Evolutionary conservation across 805 yeast genomes (phyloP).

Genomic region (Kurtzmaniella fragi): DNA sequence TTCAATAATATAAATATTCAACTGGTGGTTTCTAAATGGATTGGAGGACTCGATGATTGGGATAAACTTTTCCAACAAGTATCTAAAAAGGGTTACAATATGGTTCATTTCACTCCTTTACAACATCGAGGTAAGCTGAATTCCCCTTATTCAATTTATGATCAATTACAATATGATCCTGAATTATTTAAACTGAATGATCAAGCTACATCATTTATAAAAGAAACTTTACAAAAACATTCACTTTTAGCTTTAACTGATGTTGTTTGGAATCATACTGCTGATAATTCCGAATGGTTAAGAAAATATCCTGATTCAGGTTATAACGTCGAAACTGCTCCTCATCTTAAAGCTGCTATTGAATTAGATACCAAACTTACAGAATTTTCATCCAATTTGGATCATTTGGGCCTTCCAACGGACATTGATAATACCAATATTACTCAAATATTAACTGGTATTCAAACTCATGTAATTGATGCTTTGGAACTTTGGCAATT

Average conservation of each 20-base stretch:
- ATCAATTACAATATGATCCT: constrained; percentile 77
- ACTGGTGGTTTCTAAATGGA: constrained; percentile 87
- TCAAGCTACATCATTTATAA: constrained; percentile 51
- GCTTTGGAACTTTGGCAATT: constrained; percentile 79
- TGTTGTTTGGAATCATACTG: constrained; percentile 93
- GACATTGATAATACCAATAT: constrained; percentile 48
- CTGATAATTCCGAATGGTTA: constrained; percentile 84
- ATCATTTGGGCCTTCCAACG: constrained; percentile 57
- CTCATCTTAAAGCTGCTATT: constrained; percentile 80
- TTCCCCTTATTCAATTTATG: constrained; percentile 89
- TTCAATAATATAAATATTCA: constrained; percentile 78
- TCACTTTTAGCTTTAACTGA: constrained; percentile 79
- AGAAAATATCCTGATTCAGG: constrained; percentile 86
- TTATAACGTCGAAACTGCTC: constrained; percentile 80
- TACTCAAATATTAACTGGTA: constrained; percentile 55
- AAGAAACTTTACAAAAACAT: constrained; percentile 45
- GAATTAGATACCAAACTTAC: constrained; percentile 71
- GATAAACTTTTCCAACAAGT: constrained; percentile 56
- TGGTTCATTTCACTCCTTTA: constrained; percentile 94
- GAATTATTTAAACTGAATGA: constrained; percentile 47
- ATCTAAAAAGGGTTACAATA: constrained; percentile 77
- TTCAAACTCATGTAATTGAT: constrained; percentile 63
- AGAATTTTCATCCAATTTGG: constrained; percentile 58
- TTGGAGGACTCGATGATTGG: constrained; percentile 72
- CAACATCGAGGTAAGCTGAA: constrained; percentile 85